Conservation (phyloP, 371 early-diverging fungal species). For the Thermomucor indicae-seudaticae region DNA sequence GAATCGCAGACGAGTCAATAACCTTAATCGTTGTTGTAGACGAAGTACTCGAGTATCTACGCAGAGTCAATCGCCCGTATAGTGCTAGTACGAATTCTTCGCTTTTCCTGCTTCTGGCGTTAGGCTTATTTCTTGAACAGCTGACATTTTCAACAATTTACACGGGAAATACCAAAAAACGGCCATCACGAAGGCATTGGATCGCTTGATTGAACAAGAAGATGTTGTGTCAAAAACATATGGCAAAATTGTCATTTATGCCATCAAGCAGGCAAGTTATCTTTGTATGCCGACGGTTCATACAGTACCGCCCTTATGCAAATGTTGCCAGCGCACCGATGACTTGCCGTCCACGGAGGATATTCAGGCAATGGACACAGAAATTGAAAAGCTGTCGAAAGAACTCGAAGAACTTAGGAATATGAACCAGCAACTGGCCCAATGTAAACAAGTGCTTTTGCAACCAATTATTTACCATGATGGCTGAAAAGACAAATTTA, state of each 20-base stretch:
- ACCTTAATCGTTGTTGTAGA: background rate
- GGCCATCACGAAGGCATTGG: slow-evolving; percentile 8
- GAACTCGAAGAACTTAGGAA: background rate
- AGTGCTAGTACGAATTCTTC: slow-evolving; percentile 9
- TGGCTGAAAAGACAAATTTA: background rate
- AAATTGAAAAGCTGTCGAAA: background rate
- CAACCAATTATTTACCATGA: background rate
- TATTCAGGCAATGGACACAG: background rate
- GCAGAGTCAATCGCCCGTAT: slow-evolving; percentile 18
- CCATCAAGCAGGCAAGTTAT: slow-evolving; percentile 14
- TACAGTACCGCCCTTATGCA: background rate
- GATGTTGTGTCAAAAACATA: slow-evolving; percentile 7
- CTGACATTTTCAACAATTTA: slow-evolving; percentile 19
- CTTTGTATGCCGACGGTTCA: too few species aligned
- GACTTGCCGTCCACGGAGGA: background rate
- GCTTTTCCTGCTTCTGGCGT: background rate
- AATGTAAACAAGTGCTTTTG: background rate
- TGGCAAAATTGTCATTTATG: slow-evolving; percentile 15
- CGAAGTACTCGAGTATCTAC: slow-evolving; percentile 15
- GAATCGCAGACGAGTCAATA: background rate
- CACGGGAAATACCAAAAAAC: slow-evolving; percentile 14
- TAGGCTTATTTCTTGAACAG: background rate
- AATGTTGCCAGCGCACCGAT: background rate
- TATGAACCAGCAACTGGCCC: background rate
- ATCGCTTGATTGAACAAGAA: slow-evolving; percentile 6